Evolutionary conservation across 129 eudicot genomes (phyloP).

Genomic region (Flaveria trinervia): DNA sequence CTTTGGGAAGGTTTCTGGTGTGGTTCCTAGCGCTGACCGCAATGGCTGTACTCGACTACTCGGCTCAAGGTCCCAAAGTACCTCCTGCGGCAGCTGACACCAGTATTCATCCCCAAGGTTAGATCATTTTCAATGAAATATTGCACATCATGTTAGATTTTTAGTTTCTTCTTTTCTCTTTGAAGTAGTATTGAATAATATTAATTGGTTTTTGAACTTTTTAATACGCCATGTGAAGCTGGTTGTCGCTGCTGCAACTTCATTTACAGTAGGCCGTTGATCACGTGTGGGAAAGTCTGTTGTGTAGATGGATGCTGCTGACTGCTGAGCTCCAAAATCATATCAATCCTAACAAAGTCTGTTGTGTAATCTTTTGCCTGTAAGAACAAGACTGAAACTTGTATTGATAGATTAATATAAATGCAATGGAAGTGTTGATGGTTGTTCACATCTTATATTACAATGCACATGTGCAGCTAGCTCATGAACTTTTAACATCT

Average conservation of each 20-base stretch:
- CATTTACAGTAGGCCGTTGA: neutral
- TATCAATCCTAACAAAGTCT: no score
- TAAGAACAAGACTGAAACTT: slow-evolving; percentile 18
- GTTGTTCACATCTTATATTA: slow-evolving; percentile 29
- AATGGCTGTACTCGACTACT: neutral
- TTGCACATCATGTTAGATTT: no score
- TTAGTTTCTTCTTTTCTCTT: no score
- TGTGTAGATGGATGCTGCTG: slow-evolving; percentile 28
- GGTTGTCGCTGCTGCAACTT: slow-evolving; percentile 21
- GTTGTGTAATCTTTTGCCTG: neutral
- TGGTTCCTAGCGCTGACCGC: neutral
- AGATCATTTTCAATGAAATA: neutral
- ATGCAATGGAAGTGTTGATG: slow-evolving; percentile 9
- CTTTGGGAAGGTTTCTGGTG: neutral
- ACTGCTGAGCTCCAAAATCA: neutral
- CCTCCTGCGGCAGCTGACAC: neutral
- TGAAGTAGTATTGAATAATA: no score
- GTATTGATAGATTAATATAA: neutral
- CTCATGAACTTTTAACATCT: slow-evolving; percentile 19
- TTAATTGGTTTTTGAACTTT: neutral
- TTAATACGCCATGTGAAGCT: neutral
- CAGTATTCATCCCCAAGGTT: slow-evolving; percentile 7
- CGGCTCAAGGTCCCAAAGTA: neutral
- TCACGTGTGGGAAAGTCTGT: slow-evolving; percentile 3
- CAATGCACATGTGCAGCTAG: slow-evolving; percentile 22